Percentiles rank a stretch among this genome's conserved stretches.
phyloP scores from a whole-genome alignment of 495 filamentous ascomycete species.

The Penicillium odoratum region DNA sequence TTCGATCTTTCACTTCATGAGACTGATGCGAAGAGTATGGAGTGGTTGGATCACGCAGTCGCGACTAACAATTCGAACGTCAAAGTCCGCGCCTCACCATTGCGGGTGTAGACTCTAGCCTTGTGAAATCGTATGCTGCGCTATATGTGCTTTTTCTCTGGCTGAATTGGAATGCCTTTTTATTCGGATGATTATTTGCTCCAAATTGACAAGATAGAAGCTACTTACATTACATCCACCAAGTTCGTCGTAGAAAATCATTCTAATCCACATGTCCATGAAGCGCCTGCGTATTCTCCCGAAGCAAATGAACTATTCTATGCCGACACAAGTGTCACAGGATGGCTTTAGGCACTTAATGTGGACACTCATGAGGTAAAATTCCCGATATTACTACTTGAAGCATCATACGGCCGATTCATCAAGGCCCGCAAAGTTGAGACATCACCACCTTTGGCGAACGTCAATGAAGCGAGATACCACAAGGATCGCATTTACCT shows the following conservation, averaged over 20 bases:
- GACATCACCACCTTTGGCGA: slow-evolving; percentile 8
- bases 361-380: slow-evolving; percentile 12
- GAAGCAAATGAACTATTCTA: slow-evolving; percentile 18
- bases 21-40: not conserved
- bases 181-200: not conserved
- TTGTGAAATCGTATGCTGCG: not conserved
- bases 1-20: not conserved
- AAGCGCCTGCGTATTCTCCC: slow-evolving; percentile 15
- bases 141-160: not conserved
- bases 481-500: slow-evolving; percentile 12
- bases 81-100: not conserved
- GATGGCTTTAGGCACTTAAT: slow-evolving; percentile 18
- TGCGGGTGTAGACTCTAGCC: not conserved
- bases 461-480: slow-evolving; percentile 18
- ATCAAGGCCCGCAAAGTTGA: slow-evolving; percentile 12
- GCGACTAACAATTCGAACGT: not conserved
- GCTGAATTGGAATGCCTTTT: not conserved
- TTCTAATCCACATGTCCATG: slow-evolving; percentile 6
- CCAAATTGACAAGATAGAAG: too few relatives aligned
- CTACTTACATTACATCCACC: too few relatives aligned
- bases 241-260: too few relatives aligned
- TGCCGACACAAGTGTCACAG: slow-evolving; percentile 10
- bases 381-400: not conserved
- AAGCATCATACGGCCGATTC: not conserved
- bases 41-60: not conserved